A percentile compares a stretch with the other conserved stretches of the same genome.
phyloP scores from a whole-genome alignment of 345 rosid genomes.

The Salix viminalis region DNA sequence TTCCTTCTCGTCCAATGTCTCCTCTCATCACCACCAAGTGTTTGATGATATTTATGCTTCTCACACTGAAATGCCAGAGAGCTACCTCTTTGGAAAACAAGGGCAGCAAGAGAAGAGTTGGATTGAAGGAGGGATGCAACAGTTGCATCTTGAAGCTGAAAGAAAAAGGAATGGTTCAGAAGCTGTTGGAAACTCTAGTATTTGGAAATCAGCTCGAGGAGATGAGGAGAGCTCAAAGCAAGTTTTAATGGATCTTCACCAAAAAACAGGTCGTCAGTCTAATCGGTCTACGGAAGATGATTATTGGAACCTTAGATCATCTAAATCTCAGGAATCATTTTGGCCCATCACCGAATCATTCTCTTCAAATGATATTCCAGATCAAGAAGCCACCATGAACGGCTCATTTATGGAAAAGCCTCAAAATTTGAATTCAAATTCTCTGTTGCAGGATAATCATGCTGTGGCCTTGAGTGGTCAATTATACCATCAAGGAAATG shows the following conservation, averaged over 20 bases:
- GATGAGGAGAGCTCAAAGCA: conserved; percentile 34
- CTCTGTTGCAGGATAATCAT: not conserved
- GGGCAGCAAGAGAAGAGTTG: conserved; percentile 27
- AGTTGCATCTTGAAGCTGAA: conserved; percentile 22
- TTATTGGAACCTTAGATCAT: conserved; percentile 12
- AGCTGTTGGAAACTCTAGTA: conserved; percentile 14
- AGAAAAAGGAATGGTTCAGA: conserved; percentile 22
- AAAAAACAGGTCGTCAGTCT: conserved; percentile 33
- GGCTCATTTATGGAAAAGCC: conserved; percentile 21
- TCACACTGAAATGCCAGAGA: conserved; percentile 15
- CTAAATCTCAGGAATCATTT: conserved; percentile 7
- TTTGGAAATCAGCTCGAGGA: conserved; percentile 23
- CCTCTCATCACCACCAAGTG: conserved; percentile 13
- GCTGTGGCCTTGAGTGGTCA: not conserved
- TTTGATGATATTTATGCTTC: conserved; percentile 25
- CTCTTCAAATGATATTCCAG: conserved; percentile 19
- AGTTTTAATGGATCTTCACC: conserved; percentile 33
- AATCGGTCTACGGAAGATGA: conserved; percentile 16
- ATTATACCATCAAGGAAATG: conserved; percentile 15
- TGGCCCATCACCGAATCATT: conserved; percentile 17
- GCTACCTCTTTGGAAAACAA: conserved; percentile 9
- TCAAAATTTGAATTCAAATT: not conserved
- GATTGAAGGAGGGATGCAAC: conserved; percentile 29
- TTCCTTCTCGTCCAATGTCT: conserved; percentile 23
- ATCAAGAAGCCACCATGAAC: conserved; percentile 30